phyloP scores from a whole-genome alignment of 2,329 filamentous ascomycete genomes.

The Claviceps sp. region DNA sequence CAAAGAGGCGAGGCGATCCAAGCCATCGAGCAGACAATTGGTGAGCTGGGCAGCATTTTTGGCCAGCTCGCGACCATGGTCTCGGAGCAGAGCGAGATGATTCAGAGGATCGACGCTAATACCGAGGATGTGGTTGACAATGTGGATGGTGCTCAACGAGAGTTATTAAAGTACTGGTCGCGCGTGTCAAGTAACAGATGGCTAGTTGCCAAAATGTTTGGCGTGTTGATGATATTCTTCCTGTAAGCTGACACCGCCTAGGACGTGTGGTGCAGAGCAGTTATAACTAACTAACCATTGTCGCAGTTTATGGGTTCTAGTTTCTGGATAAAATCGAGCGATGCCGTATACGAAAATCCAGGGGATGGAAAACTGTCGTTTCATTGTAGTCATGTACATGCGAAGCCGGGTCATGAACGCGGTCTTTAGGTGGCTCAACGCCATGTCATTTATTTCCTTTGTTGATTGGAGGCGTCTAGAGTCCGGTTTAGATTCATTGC shows the following conservation, averaged over 20 bases:
- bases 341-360: neutral
- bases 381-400: neutral
- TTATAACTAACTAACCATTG: neutral
- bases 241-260: slow-evolving; percentile 30
- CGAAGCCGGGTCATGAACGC: neutral
- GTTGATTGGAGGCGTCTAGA: slow-evolving; percentile 5
- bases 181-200: slow-evolving; percentile 89
- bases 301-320: slow-evolving; percentile 25
- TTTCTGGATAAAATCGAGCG: slow-evolving; percentile 19
- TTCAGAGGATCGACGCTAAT: slow-evolving; percentile 92
- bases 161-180: slow-evolving; percentile 94
- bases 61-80: slow-evolving; percentile 95
- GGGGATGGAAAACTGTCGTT: too few species aligned
- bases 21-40: slow-evolving; percentile 89
- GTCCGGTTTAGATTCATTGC: slow-evolving; percentile 4
- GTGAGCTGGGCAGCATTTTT: slow-evolving; percentile 80
- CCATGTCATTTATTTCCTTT: neutral
- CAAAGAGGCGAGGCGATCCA: slow-evolving; percentile 93
- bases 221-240: slow-evolving; percentile 91
- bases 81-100: slow-evolving; percentile 93
- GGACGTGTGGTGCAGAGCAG: neutral
- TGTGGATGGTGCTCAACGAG: slow-evolving; percentile 88
- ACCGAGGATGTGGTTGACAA: slow-evolving; percentile 98
- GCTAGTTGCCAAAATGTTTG: slow-evolving; percentile 69
- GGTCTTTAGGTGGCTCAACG: neutral